A percentile compares a stretch with the other conserved stretches of the same genome.
Evolutionary conservation across 495 filamentous ascomycete genomes (phyloP).

Genomic region (Lasiosphaeriaceae sp.): DNA sequence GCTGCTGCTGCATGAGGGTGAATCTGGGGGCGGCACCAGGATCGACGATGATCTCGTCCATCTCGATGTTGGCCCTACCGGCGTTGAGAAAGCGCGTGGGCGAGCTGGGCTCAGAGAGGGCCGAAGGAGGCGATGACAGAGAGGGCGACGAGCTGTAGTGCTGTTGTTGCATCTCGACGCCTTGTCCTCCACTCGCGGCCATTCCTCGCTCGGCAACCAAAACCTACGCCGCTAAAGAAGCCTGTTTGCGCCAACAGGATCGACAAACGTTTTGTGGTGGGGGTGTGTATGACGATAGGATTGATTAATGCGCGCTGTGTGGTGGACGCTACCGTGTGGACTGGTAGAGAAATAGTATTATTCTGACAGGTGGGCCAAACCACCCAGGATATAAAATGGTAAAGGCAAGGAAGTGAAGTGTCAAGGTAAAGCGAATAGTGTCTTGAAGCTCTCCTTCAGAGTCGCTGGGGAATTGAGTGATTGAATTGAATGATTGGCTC

Average conservation of each 20-base stretch:
- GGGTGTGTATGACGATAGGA: too few species aligned
- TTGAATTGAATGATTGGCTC: constrained; percentile 5
- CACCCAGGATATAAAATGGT: too few species aligned
- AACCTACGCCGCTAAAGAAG: not conserved
- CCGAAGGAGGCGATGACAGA: constrained; percentile 34
- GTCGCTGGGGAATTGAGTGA: not conserved
- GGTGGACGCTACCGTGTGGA: too few species aligned
- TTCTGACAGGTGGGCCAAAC: too few species aligned
- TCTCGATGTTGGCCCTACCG: constrained; percentile 31
- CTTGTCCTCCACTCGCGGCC: constrained; percentile 14
- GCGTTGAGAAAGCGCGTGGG: constrained; percentile 30
- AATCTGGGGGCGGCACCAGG: constrained; percentile 27
- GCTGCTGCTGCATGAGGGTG: constrained; percentile 27
- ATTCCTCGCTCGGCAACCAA: constrained; percentile 2
- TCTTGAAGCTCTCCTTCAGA: not conserved
- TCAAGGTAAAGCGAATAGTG: too few species aligned
- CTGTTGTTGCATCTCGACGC: constrained; percentile 20
- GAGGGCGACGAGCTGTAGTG: constrained; percentile 34
- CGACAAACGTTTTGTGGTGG: too few species aligned
- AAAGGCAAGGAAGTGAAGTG: too few species aligned
- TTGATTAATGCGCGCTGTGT: too few species aligned
- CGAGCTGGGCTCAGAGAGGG: constrained; percentile 32
- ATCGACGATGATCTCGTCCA: constrained; percentile 39
- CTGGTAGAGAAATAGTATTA: too few species aligned
- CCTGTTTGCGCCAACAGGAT: not conserved